Evolutionary conservation across 108 stramenopile genomes (phyloP), one percentile per base, ranked within the genome.

Genomic region (Cyclostephanos tholiformis): DNA sequence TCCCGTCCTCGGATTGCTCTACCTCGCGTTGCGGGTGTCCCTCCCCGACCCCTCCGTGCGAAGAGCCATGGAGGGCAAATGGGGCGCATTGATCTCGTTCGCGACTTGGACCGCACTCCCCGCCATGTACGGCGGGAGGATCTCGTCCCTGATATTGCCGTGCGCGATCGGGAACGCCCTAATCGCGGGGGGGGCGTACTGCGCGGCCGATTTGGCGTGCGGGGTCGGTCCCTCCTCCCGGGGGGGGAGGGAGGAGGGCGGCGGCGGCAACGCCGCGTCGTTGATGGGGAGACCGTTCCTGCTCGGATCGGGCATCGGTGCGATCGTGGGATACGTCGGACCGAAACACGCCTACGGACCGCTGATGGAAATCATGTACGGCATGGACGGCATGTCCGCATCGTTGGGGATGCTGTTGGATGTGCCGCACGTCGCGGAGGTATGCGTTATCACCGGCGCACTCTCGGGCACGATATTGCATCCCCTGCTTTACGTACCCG

Each of bases 401-500:
- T 81, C 76, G 3, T 49, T 84, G 39, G 6, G 35, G 4, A 35
- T 69, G 23, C 39, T 81, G 20, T 27, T 72, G 76, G 67, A 27
- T 11, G 9, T 77, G n/a, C 84, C 84, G 26, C 74, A 69, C 17
- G 70, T 71, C 2, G 68, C 84, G 8, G 71, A 77, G 69, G 71
- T 73, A 2, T 73, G 80, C 56, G 71, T 81, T 14, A 70, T 72
- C 11, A 84, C 84, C 4, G 84, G 84, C 14, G 79, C 79, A 41
- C 50, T 82, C 2, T 75, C 84, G 1, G 84, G 84, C 22, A 73
- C 38, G 36, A 20, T 84, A 2, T 51, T 84, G 52, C 76, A 84
- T 84, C 84, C 84, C 4, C 57, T 84, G n/a, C 39, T 84, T 10
- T 82, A 82, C 29, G 77, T 65, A 44, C 84, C 84, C 30, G 69